phyloP scores from a whole-genome alignment of 768 basidiomycete genomes.

The Flagelloscypha sp. region DNA sequence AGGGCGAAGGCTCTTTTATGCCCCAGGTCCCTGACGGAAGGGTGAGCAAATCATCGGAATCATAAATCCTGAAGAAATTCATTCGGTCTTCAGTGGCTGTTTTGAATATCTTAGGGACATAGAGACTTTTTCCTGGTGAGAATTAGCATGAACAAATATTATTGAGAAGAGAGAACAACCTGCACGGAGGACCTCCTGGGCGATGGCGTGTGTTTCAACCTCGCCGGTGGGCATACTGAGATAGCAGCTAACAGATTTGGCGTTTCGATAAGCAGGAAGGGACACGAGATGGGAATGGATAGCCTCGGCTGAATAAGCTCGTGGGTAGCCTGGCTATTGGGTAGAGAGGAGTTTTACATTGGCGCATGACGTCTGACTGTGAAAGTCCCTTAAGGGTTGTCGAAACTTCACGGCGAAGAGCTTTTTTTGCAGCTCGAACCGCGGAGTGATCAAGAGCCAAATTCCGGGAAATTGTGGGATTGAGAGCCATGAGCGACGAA shows the following conservation, averaged over 20 bases:
- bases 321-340: too few species aligned
- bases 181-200: slow-evolving; percentile 41
- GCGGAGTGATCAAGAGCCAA: too few species aligned
- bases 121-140: slow-evolving; percentile 51
- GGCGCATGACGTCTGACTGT: slow-evolving; percentile 2
- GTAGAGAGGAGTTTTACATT: background rate
- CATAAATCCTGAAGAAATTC: slow-evolving; percentile 60
- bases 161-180: slow-evolving; percentile 27
- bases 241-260: slow-evolving; percentile 59
- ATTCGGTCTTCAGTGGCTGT: slow-evolving; percentile 37
- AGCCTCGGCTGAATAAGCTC: slow-evolving; percentile 28
- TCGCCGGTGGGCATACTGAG: slow-evolving; percentile 74
- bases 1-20: slow-evolving; percentile 58
- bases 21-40: slow-evolving; percentile 65
- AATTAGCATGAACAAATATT: slow-evolving; percentile 1
- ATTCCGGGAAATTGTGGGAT: too few species aligned
- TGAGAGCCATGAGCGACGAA: too few species aligned
- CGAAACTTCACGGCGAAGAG: slow-evolving; percentile 29
- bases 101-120: slow-evolving; percentile 55
- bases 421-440: slow-evolving; percentile 25
- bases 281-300: slow-evolving; percentile 41
- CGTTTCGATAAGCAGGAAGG: slow-evolving; percentile 41
- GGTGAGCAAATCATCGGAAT: slow-evolving; percentile 44
- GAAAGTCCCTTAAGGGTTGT: slow-evolving; percentile 27
- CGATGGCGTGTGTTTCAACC: slow-evolving; percentile 47